phyloP scores from a whole-genome alignment of 176 grass and related monocot genomes.

The Rhynchospora tenuis region DNA sequence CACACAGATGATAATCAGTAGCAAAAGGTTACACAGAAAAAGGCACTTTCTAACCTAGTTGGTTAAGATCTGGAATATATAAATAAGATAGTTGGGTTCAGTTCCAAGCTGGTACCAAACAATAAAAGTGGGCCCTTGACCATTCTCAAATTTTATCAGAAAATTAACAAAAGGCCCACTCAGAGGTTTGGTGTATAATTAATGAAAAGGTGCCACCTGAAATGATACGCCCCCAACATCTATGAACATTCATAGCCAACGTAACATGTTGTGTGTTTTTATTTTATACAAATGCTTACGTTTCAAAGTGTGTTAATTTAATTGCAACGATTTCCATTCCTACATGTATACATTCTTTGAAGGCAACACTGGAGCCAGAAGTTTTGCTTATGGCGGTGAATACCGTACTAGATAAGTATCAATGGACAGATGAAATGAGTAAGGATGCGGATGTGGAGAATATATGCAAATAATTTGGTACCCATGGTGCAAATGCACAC shows the following conservation, averaged over 20 bases:
- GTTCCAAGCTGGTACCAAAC: neutral
- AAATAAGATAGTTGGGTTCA: neutral
- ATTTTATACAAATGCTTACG: neutral
- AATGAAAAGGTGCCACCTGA: too few relatives aligned
- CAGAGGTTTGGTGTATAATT: too few relatives aligned
- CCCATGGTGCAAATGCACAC: neutral
- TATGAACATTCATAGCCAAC: neutral
- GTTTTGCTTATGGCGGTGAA: neutral
- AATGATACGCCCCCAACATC: neutral
- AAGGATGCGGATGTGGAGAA: neutral
- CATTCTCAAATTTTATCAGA: neutral
- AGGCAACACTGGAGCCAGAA: neutral
- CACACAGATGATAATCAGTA: neutral
- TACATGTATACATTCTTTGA: neutral
- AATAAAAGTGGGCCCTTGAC: neutral
- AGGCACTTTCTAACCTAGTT: neutral
- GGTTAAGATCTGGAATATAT: neutral
- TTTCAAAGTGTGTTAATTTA: neutral
- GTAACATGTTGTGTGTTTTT: neutral
- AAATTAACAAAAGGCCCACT: neutral
- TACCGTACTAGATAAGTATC: neutral
- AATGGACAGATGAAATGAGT: neutral
- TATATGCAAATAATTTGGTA: neutral
- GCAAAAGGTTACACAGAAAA: neutral
- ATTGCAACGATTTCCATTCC: neutral